A percentile compares a stretch with the other conserved stretches of the same genome.
phyloP scores from a whole-genome alignment of 306 rosid species.

The Vigna reflexopilosa region DNA sequence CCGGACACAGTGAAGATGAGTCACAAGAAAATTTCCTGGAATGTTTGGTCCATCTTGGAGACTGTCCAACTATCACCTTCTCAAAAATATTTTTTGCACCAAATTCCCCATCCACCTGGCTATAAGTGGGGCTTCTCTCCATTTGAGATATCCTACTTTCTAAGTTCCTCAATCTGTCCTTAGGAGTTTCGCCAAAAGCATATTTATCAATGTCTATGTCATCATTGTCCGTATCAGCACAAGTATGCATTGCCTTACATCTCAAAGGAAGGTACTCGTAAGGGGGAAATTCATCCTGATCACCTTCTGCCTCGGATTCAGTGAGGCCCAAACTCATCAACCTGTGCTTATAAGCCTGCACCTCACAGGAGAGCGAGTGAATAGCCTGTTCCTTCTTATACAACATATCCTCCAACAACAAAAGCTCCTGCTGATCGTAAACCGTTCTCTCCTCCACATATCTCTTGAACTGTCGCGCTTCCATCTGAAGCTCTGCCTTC shows the following conservation, averaged over 20 bases:
- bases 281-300: constrained; percentile 62
- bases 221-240: constrained; percentile 57
- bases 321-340: constrained; percentile 88
- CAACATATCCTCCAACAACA: constrained; percentile 79
- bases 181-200: constrained; percentile 88
- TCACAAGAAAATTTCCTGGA: constrained; percentile 68
- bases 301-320: constrained; percentile 63
- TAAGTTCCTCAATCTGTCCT: constrained; percentile 67
- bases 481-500: constrained; percentile 97
- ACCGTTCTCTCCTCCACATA: constrained; percentile 80
- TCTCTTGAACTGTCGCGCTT: constrained; percentile 91
- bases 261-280: constrained; percentile 85
- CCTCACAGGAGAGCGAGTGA: constrained; percentile 80
- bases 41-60: constrained; percentile 70
- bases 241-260: constrained; percentile 63
- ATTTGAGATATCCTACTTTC: constrained; percentile 80
- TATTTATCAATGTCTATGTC: constrained; percentile 80
- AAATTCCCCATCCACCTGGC: constrained; percentile 68
- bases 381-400: constrained; percentile 79
- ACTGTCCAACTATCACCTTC: constrained; percentile 83
- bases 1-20: constrained; percentile 54
- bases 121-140: constrained; percentile 74
- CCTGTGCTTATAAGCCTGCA: constrained; percentile 90
- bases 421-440: constrained; percentile 84
- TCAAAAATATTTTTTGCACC: constrained; percentile 61